phyloP scores from a whole-genome alignment of 2,329 filamentous ascomycete genomes.

The Phyllosticta citrichinensis region DNA sequence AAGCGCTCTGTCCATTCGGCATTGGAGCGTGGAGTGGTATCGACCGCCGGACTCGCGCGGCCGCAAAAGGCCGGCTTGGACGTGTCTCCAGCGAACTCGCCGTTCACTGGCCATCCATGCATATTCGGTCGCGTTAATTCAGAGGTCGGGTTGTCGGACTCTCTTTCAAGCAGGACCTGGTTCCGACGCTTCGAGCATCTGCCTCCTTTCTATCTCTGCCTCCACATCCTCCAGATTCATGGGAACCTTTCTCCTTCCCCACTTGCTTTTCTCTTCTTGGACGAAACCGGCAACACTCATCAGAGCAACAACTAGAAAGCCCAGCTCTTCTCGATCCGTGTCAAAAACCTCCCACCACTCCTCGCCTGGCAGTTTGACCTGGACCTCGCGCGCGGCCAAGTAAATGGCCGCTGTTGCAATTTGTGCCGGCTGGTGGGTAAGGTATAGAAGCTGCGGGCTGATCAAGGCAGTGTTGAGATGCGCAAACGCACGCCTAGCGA shows the following conservation, averaged over 20 bases:
- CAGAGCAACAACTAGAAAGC: slow-evolving; percentile 82
- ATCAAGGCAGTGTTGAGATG: slow-evolving; percentile 81
- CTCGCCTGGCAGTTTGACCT: slow-evolving; percentile 66
- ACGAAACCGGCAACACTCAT: slow-evolving; percentile 67
- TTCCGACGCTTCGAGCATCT: slow-evolving; percentile 17
- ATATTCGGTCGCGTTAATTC: background rate
- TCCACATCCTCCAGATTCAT: slow-evolving; percentile 50
- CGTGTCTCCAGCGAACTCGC: too few relatives aligned
- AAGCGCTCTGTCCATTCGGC: too few relatives aligned
- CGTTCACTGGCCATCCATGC: background rate
- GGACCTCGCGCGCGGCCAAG: slow-evolving; percentile 68
- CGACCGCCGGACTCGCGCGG: too few relatives aligned
- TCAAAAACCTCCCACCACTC: slow-evolving; percentile 99
- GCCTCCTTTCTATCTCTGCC: slow-evolving; percentile 47
- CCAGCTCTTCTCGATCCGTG: slow-evolving; percentile 85
- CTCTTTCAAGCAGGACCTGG: background rate
- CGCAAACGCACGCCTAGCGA: slow-evolving; percentile 58
- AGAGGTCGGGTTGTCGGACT: background rate
- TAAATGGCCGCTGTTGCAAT: slow-evolving; percentile 86
- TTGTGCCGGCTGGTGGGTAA: slow-evolving; percentile 81
- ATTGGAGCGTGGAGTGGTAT: too few relatives aligned
- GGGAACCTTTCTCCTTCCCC: slow-evolving; percentile 43
- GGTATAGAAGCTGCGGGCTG: slow-evolving; percentile 78
- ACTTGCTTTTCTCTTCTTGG: slow-evolving; percentile 46
- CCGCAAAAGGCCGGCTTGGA: too few relatives aligned